A percentile compares a stretch with the other conserved stretches of the same genome.
These are phyloP conservation scores for Populus davidiana DNA, from an alignment of 345 rosid genomes.

Conservation along the genomic window DNA sequence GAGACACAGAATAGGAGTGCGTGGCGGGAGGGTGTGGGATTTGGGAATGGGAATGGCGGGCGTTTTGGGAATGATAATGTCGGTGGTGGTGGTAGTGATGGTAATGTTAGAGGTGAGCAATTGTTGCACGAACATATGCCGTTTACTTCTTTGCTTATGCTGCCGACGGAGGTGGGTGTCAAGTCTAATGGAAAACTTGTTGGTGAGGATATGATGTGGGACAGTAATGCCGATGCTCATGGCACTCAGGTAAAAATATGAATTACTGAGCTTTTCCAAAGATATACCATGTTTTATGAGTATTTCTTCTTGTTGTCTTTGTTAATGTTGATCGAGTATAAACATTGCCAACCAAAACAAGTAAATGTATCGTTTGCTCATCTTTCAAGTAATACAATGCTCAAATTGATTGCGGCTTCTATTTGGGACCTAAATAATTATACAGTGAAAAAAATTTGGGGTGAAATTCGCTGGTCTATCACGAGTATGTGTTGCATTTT, in stretches of 20 bases:
- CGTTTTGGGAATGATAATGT: background rate
- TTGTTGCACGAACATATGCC: conserved; percentile 23
- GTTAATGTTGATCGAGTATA: background rate
- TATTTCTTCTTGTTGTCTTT: background rate
- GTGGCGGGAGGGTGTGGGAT: conserved; percentile 26
- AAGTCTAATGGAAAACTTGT: conserved; percentile 22
- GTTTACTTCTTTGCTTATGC: conserved; percentile 41
- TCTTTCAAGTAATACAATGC: background rate
- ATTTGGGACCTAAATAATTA: background rate
- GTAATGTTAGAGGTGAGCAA: background rate
- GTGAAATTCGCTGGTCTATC: background rate
- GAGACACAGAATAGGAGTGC: conserved; percentile 28
- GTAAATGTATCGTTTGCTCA: background rate
- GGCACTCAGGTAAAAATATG: conserved; percentile 50
- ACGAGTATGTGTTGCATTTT: background rate
- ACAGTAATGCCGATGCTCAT: conserved; percentile 33
- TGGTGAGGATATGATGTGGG: conserved; percentile 35
- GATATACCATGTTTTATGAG: too few relatives aligned
- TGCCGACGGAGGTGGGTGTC: conserved; percentile 29
- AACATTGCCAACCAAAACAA: background rate
- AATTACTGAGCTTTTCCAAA: background rate
- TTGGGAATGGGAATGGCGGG: conserved; percentile 16
- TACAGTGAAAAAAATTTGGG: background rate
- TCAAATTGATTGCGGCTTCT: background rate
- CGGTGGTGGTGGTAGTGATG: background rate